Evolutionary conservation across 208 protist species (phyloP).

Genomic region (Angomonas ambiguus): DNA sequence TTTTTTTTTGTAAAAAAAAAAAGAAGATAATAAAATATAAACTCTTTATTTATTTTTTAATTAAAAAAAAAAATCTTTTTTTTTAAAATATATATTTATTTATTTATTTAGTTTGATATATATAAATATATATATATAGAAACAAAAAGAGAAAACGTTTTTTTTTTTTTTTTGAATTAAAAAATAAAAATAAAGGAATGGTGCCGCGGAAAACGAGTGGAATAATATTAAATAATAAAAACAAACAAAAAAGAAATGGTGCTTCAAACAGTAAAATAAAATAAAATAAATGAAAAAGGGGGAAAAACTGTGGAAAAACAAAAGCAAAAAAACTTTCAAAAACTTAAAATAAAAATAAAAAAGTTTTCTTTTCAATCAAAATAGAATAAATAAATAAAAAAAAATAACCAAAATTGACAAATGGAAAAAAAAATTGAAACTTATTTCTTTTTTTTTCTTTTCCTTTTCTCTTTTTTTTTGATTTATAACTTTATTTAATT

Average conservation of each 20-base stretch:
- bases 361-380: background rate
- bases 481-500: background rate
- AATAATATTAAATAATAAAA: background rate
- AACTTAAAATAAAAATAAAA: slow-evolving; percentile 8
- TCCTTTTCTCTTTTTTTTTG: background rate
- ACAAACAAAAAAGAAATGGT: slow-evolving; percentile 12
- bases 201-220: background rate
- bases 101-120: background rate
- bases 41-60: no score
- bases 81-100: background rate
- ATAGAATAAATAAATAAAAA: slow-evolving; percentile 5
- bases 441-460: slow-evolving; percentile 5
- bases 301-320: slow-evolving; percentile 3
- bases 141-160: background rate
- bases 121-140: slow-evolving; percentile 10
- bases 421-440: slow-evolving; percentile 5
- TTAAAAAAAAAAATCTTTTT: background rate
- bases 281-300: background rate
- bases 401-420: background rate
- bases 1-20: background rate
- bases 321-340: slow-evolving; percentile 8
- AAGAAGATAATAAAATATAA: background rate
- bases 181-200: background rate
- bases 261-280: slow-evolving; percentile 11
- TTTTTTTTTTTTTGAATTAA: slow-evolving; percentile 6